Evolutionary conservation across 2,329 filamentous ascomycete species (phyloP).

Genomic region (Thermothelomyces thermophilus): DNA sequence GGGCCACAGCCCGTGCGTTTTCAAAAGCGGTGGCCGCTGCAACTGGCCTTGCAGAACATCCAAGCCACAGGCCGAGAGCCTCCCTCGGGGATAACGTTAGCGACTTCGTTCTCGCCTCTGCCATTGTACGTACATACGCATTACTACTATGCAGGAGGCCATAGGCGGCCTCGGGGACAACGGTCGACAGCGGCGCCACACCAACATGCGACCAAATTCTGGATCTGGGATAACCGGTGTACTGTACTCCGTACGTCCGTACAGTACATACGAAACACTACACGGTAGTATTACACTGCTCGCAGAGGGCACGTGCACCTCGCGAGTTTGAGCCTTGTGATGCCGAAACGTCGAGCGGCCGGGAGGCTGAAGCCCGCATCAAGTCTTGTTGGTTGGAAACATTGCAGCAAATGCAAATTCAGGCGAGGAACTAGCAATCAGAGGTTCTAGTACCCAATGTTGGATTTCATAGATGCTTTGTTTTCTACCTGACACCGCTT

Average conservation of each 20-base stretch:
- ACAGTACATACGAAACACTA: no score
- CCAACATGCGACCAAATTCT: no score
- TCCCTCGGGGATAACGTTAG: neutral
- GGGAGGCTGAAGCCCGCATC: neutral
- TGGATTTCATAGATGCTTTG: neutral
- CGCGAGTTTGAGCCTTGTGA: constrained; percentile 1
- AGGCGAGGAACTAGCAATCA: neutral
- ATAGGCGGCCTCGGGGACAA: no score
- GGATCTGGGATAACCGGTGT: no score
- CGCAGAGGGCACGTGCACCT: neutral
- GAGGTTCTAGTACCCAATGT: neutral
- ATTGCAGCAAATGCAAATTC: neutral
- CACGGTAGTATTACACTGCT: neutral
- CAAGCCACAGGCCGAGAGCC: constrained; percentile 3
- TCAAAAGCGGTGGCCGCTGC: constrained; percentile 5
- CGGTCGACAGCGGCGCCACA: no score
- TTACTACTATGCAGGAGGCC: no score
- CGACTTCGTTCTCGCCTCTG: neutral
- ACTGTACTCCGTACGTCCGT: no score
- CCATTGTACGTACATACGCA: no score
- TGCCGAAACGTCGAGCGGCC: neutral
- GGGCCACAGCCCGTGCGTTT: neutral
- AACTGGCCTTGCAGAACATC: neutral
- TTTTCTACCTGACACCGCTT: neutral
- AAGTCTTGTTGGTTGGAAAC: neutral